Evolutionary conservation across 2,329 filamentous ascomycete species (phyloP), one percentile per base, ranked within the genome.

Genomic region (Aquanectria penicillioides): DNA sequence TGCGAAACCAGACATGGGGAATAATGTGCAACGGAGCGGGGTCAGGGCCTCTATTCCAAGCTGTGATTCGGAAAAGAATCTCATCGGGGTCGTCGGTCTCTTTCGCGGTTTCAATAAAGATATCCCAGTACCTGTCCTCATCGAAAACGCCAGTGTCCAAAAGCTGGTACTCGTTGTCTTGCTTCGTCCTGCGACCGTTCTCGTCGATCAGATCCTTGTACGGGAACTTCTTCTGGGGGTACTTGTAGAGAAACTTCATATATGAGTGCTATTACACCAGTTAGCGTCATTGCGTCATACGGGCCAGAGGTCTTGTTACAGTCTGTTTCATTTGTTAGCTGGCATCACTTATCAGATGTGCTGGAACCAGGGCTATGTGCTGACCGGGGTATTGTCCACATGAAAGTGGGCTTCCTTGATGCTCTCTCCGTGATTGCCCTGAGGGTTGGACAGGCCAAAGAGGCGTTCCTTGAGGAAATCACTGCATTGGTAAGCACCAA

Each of bases 191-290:
- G 66, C 83, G 86, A 37, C 88, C 93, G 73, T 97, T 98, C 72
- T 96, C 92, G 64, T 92, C 82, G 65, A 96, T 80, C 41, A 98
- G 82, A 65, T 97, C 88, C 75, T 97, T 85, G 80, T 98, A 98
- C 3, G 94, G 95, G 71, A 98, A 98, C 63, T 89, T 88, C 69
- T 85, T 86, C 78, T 98, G 94, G 1, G 95, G 95, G 70, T 97
- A 96, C 78, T 98, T 98, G 86, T 98, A 98, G 67, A 98, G 89
- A 73, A 89, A 96, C 77, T 98, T 98, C 94, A 98, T 98, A 81
- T 98, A 98, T 23, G 94, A 97, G 78, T 97, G 94, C 91, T 94
- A 74, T 36, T 43, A 46, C 48, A 44, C 37, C 20, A 43, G 61
- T 70, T 57, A 64, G 61, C 26, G 26, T 17, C 11, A 29, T 31